Evolutionary conservation across 805 yeast species (phyloP).

Genomic region (Brettanomyces sp.): DNA sequence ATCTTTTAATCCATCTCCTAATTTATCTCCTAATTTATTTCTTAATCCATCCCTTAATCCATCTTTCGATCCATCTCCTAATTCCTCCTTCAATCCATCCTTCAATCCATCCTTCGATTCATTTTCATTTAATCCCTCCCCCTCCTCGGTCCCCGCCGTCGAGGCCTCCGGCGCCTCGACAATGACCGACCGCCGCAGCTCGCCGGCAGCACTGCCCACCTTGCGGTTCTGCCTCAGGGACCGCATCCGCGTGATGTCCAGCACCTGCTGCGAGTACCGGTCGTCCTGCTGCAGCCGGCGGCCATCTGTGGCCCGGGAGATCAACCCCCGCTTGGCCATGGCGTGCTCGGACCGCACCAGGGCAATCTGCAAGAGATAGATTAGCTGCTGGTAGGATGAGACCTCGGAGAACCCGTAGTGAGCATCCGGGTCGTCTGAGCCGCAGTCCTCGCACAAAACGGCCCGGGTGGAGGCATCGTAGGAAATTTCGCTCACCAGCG

Average conservation of each 20-base stretch:
- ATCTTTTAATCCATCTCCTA: conserved; percentile 1
- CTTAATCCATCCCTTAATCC: conserved; percentile 1
- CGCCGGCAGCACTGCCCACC: conserved; percentile 41
- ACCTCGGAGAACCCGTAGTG: conserved; percentile 50
- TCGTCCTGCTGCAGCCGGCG: conserved; percentile 15
- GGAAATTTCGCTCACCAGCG: conserved; percentile 32
- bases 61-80: neutral
- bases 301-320: neutral
- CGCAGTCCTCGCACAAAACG: conserved; percentile 58
- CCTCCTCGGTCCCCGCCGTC: conserved; percentile 23
- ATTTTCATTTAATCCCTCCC: conserved; percentile 7
- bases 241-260: conserved; percentile 67
- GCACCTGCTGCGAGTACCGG: conserved; percentile 59
- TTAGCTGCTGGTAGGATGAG: conserved; percentile 62
- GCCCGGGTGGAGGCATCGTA: conserved; percentile 28
- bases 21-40: neutral
- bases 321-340: conserved; percentile 30
- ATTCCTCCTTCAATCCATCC: conserved; percentile 3
- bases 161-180: conserved; percentile 52
- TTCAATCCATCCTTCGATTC: neutral
- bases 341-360: conserved; percentile 61
- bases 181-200: conserved; percentile 56
- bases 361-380: conserved; percentile 75
- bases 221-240: conserved; percentile 62
- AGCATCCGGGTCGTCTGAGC: conserved; percentile 38